These are phyloP conservation scores for Sporothrix inflata DNA, from an alignment of 2,329 filamentous ascomycete species.

Conservation along the genomic window DNA sequence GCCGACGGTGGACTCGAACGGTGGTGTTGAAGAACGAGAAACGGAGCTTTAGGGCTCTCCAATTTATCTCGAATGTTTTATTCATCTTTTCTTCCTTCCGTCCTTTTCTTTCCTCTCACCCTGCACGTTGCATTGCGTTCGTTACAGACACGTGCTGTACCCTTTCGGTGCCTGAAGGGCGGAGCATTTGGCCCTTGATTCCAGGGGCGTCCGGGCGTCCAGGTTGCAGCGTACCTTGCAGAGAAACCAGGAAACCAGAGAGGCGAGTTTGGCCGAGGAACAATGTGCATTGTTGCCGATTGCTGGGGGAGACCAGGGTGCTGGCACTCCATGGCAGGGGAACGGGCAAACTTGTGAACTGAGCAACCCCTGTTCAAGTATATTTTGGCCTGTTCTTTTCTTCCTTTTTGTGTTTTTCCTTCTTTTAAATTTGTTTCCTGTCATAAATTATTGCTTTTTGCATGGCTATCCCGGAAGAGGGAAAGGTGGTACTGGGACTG, in stretches of 20 bases:
- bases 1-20: neutral
- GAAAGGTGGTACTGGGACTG: neutral
- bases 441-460: neutral
- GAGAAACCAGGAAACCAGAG: neutral
- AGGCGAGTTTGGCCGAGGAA: no score
- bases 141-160: conserved; percentile 14
- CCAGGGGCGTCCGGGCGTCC: no score
- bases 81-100: neutral
- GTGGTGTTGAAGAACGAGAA: neutral
- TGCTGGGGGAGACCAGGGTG: neutral
- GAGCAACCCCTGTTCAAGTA: neutral
- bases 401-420: no score
- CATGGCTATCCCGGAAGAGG: neutral
- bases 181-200: conserved; percentile 3
- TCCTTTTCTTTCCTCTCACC: neutral
- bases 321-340: neutral
- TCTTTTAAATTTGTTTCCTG: neutral
- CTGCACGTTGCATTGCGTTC: neutral
- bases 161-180: neutral
- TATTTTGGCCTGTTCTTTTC: neutral
- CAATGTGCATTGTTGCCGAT: neutral
- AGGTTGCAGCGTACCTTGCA: neutral
- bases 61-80: neutral
- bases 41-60: no score
- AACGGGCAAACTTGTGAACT: neutral